Conservation (phyloP, 805 yeast species). For the Wickerhamiella alocasiicola region DNA sequence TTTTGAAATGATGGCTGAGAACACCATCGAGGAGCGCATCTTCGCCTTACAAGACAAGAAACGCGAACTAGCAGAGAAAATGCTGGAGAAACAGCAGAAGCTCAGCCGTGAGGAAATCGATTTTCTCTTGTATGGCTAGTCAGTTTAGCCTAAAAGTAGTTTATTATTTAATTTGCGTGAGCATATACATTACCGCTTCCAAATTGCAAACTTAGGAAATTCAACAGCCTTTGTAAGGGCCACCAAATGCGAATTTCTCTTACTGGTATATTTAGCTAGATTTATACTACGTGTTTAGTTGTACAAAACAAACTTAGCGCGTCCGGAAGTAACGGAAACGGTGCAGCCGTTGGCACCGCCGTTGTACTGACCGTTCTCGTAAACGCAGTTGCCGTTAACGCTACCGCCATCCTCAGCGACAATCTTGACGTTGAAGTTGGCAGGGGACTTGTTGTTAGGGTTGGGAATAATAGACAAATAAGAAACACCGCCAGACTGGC, state of each 20-base stretch:
- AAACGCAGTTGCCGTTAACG: slow-evolving; percentile 63
- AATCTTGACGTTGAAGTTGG: slow-evolving; percentile 67
- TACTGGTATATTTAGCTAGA: no score
- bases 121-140: slow-evolving; percentile 18
- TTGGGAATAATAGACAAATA: slow-evolving; percentile 89
- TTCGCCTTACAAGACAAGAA: slow-evolving; percentile 29
- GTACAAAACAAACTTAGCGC: slow-evolving; percentile 73
- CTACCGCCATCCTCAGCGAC: slow-evolving; percentile 53
- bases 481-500: slow-evolving; percentile 57
- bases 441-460: slow-evolving; percentile 67
- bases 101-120: slow-evolving; percentile 22
- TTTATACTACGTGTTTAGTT: no score
- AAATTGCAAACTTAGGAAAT: no score
- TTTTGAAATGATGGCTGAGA: slow-evolving; percentile 30
- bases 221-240: no score
- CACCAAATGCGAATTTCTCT: no score
- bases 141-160: no score
- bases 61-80: slow-evolving; percentile 26
- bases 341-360: slow-evolving; percentile 87
- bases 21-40: slow-evolving; percentile 34
- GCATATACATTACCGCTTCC: no score
- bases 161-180: no score
- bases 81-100: slow-evolving; percentile 23
- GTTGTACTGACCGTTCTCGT: slow-evolving; percentile 64
- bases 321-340: slow-evolving; percentile 73